Evolutionary conservation across 768 basidiomycete species (phyloP).

Genomic region (Hericium alpestre): DNA sequence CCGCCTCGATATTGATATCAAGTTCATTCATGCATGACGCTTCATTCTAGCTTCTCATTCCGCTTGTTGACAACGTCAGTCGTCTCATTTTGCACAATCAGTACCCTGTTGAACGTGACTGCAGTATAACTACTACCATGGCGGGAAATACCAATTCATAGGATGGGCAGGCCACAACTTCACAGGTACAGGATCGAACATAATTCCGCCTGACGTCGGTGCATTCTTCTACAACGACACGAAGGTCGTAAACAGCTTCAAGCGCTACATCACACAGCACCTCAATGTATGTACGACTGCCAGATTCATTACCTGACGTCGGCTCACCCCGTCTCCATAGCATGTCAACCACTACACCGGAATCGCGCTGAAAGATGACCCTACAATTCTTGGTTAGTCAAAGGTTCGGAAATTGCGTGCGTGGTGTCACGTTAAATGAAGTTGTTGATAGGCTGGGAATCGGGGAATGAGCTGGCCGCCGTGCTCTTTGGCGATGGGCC

Average conservation of each 20-base stretch:
- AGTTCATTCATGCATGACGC: too few relatives aligned
- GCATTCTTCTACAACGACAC: conserved; percentile 18
- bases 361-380: conserved; percentile 18
- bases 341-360: conserved; percentile 21
- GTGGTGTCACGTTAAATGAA: neutral
- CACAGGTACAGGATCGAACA: conserved; percentile 15
- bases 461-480: conserved; percentile 18
- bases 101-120: neutral
- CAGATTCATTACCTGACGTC: neutral
- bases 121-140: conserved; percentile 17
- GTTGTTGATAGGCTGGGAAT: conserved; percentile 14
- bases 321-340: conserved; percentile 2
- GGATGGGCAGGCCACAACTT: conserved; percentile 10
- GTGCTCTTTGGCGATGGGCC: conserved; percentile 14
- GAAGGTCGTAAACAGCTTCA: conserved; percentile 11
- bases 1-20: too few relatives aligned
- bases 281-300: neutral
- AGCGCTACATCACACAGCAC: neutral
- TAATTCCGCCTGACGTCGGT: conserved; percentile 16
- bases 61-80: conserved; percentile 16
- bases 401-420: neutral
- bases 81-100: neutral
- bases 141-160: conserved; percentile 23
- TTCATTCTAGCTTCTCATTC: conserved; percentile 7
- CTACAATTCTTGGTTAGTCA: conserved; percentile 16